phyloP scores from a whole-genome alignment of 257 asterid genomes.

The Ocimum tenuiflorum region DNA sequence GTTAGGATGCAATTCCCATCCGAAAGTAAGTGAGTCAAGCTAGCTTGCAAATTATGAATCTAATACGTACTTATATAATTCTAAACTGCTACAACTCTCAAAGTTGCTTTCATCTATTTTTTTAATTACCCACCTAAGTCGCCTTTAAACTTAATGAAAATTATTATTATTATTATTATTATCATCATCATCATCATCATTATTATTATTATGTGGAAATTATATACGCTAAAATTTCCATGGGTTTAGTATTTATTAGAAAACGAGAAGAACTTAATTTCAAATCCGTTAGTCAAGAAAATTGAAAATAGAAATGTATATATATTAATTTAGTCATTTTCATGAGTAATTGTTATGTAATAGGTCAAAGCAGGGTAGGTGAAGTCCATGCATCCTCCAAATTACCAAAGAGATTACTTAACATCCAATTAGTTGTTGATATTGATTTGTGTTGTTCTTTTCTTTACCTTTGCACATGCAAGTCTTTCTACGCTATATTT shows the following conservation, averaged over 20 bases:
- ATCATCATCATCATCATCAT: no score
- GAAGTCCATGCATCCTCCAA: background rate
- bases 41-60: no score
- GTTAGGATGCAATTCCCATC: no score
- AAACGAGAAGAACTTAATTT: background rate
- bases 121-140: no score
- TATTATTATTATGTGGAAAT: no score
- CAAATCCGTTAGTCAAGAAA: constrained; percentile 15
- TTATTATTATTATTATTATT: no score
- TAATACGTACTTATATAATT: no score
- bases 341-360: background rate
- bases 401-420: constrained; percentile 1
- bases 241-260: background rate
- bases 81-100: no score
- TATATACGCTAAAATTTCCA: background rate
- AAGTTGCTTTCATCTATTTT: no score
- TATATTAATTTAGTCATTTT: background rate
- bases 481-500: background rate
- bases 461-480: background rate
- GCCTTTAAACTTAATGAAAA: no score
- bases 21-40: no score
- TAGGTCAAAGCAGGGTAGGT: background rate
- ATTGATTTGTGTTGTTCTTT: background rate
- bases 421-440: constrained; percentile 15
- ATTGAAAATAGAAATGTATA: background rate